Evolutionary conservation across 345 rosid genomes (phyloP).

Genomic region (Pseudoturritis turrita): DNA sequence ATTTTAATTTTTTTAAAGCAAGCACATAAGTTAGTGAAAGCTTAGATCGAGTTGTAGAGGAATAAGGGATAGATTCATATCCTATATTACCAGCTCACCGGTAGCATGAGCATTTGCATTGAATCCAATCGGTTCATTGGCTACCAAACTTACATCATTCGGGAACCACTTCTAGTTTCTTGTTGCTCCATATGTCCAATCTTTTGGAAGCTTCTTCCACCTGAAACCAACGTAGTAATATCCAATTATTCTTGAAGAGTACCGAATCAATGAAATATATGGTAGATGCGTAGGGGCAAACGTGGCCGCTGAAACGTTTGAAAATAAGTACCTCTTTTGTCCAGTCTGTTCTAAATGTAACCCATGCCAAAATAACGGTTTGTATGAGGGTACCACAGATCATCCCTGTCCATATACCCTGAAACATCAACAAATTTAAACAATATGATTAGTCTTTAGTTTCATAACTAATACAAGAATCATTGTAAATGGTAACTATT

Average conservation of each 20-base stretch:
- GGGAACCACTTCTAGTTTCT: constrained; percentile 14
- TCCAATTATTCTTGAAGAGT: neutral
- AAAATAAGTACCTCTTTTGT: constrained; percentile 40
- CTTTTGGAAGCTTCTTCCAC: constrained; percentile 38
- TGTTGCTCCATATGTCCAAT: constrained; percentile 26
- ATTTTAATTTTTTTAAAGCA: no score
- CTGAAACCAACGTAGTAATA: constrained; percentile 5
- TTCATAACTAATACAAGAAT: neutral
- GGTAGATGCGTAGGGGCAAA: neutral
- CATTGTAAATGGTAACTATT: neutral
- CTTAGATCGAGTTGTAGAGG: no score
- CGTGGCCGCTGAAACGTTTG: neutral
- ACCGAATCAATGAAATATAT: neutral
- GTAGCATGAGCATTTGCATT: neutral
- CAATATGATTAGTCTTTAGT: neutral
- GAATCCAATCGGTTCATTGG: neutral
- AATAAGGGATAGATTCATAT: no score
- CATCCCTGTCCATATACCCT: constrained; percentile 85
- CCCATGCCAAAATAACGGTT: constrained; percentile 57
- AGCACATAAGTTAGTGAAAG: no score
- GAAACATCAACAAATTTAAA: neutral
- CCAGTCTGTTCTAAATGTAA: constrained; percentile 62
- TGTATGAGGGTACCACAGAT: constrained; percentile 58
- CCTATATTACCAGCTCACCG: no score
- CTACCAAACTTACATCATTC: constrained; percentile 1